Conservation (phyloP, 768 basidiomycete genomes). For the Pulveroboletus sp. region DNA sequence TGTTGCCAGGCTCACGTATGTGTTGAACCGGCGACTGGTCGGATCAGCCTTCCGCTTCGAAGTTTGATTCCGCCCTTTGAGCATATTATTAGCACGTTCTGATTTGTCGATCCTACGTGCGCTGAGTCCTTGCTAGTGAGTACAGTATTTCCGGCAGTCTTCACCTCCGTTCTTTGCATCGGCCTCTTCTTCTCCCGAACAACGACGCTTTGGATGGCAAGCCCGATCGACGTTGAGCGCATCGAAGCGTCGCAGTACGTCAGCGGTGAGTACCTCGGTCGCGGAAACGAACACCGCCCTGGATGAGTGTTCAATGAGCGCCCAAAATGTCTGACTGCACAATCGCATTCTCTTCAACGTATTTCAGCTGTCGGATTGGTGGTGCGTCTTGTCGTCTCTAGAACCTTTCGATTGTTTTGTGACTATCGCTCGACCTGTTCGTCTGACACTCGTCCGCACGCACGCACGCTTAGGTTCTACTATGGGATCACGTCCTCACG, state of each 20-base stretch:
- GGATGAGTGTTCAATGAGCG: not conserved
- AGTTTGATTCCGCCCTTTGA: conserved; percentile 3
- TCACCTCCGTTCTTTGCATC: not conserved
- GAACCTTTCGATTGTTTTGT: not conserved
- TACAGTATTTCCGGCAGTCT: not conserved
- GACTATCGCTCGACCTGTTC: not conserved
- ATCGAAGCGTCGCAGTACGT: conserved; percentile 23
- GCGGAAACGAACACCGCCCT: too few relatives aligned
- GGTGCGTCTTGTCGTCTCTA: conserved; percentile 11
- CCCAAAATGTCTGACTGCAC: too few relatives aligned
- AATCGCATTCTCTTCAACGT: too few relatives aligned
- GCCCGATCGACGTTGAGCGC: not conserved
- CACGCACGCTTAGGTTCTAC: conserved; percentile 20
- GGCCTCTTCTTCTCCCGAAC: not conserved
- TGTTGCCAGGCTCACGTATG: conserved; percentile 12
- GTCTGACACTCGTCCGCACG: not conserved
- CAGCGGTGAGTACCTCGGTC: conserved; percentile 22
- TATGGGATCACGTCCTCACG: conserved; percentile 35
- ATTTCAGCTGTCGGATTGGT: conserved; percentile 22
- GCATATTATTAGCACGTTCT: conserved; percentile 7
- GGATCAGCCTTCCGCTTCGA: conserved; percentile 4
- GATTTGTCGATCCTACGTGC: not conserved
- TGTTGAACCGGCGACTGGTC: conserved; percentile 1
- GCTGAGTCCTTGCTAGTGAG: too few relatives aligned
- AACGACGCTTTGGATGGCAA: conserved; percentile 6